Conservation (phyloP, 768 basidiomycete genomes). For the Austroboletus festivus region DNA sequence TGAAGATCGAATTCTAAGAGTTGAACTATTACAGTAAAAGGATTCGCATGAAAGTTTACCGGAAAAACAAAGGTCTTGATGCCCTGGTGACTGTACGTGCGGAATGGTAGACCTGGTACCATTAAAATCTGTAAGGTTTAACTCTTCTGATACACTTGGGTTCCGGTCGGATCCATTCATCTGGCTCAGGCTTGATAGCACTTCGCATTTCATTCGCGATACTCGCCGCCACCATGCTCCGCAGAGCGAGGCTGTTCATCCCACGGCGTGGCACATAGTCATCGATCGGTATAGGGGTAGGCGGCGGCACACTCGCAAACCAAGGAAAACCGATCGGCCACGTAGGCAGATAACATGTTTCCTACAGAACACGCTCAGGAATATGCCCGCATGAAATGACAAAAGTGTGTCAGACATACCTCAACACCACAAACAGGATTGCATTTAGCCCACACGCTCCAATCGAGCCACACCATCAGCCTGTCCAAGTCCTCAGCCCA, state of each 20-base stretch:
- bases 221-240: not conserved
- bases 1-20: too few species aligned
- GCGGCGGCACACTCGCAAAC: not conserved
- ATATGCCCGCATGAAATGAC: not conserved
- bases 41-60: too few species aligned
- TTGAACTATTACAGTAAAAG: too few species aligned
- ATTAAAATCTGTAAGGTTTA: conserved; percentile 4
- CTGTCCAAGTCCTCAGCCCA: conserved; percentile 37
- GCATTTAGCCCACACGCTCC: conserved; percentile 50
- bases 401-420: conserved; percentile 29
- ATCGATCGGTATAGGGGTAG: not conserved
- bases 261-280: not conserved
- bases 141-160: conserved; percentile 18
- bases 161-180: conserved; percentile 23
- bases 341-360: conserved; percentile 28
- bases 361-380: conserved; percentile 8
- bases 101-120: too few species aligned
- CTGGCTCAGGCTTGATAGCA: not conserved
- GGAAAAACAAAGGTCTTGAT: too few species aligned
- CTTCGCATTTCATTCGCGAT: not conserved
- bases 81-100: not conserved
- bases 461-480: conserved; percentile 52
- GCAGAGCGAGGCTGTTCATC: not conserved
- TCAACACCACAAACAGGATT: conserved; percentile 43
- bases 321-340: conserved; percentile 18